Evolutionary conservation across 1,284 basidiomycete species (phyloP), one percentile per base, ranked within the genome.

Genomic region (Bondarzewia mesenterica): DNA sequence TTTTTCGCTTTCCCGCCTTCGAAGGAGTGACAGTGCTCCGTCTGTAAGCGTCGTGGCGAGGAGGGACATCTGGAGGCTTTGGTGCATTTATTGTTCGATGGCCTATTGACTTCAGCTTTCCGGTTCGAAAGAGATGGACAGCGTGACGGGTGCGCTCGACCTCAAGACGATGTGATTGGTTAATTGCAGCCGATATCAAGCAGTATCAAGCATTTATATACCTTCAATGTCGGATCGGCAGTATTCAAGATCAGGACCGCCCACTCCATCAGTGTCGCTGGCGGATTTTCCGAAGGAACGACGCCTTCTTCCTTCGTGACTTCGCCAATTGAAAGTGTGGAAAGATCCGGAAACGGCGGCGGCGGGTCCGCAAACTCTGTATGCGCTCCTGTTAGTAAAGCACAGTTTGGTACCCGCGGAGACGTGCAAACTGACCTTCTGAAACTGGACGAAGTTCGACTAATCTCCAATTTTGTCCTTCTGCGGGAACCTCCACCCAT

Each of bases 401-500:
- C 14, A 35, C 12, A 25, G 15, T 14, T 38, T 7, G 7, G 7
- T 43, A 42, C n/a, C 32, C 7, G 18, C 20, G 44, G 38, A 40
- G 42, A 41, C 21, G 25, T 45, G 36, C 4, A 54, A 64, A 22
- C n/a, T n/a, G 48, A 82, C 86, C 85, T 75, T 93, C 89, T 41
- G 88, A 90, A 10, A 94, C 88, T 0, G 88, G 82, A 32, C 87
- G 66, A 25, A 89, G 65, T 57, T 89, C 86, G 15, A 92, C 78
- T 3, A 92, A 62, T 26, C 82, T 71, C 86, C 88, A 93, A 21
- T 70, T 64, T 26, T 55, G 67, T 2, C 77, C 77, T 22, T 65
- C 70, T 26, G 74, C 67, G 0, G 87, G 87, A 0, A 75, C 68
- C 57, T 87, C 77, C 23, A 89, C 71, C 70, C 77, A 87, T 0